Evolutionary conservation across 2,329 filamentous ascomycete genomes (phyloP), one percentile per base, ranked within the genome.

Genomic region (Didymella lethalis): DNA sequence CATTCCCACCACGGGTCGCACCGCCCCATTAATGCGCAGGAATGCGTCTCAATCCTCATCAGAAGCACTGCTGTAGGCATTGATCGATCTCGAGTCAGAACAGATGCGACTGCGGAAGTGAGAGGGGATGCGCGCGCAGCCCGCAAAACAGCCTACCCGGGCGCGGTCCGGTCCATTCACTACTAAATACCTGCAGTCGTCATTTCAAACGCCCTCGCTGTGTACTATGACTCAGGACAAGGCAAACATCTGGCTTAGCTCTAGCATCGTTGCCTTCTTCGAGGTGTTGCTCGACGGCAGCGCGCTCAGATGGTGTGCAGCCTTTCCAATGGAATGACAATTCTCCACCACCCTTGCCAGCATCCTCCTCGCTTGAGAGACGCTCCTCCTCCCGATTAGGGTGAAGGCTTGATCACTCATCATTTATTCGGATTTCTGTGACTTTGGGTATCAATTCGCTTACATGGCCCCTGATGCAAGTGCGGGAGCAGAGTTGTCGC

Each of bases 21-120:
- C 66, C 68, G 71, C 69, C 72, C 72, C 70, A 41, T 25, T 65
- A 62, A 61, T 65, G 57, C 57, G 57, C 60, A 36, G 49, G 47
- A 56, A 48, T 58, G 28, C 18, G 51, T 44, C 54, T 58, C 47
- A 47, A 51, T 29, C 46, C 41, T 54, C 40, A 36, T 31, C 34
- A 48, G 38, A 25, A 47, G 46, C 32, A 46, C 40, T 23, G n/a
- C 48, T 48, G 49, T 45, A 41, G 41, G 47, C 45, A 56, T 61
- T 47, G 59, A 43, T 56, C 61, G 48, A 48, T 57, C 32, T 36
- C 36, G 48, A 54, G 32, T 50, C 56, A 47, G 41, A 26, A 28
- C 12, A 32, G 46, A 38, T 25, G 45, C 56, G 53, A 34, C 53
- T 53, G 57, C n/a, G 41, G 48, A 59, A 16, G 36, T 49, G 41